phyloP scores from a whole-genome alignment of 768 basidiomycete genomes.

The Boletus eberwhitei region DNA sequence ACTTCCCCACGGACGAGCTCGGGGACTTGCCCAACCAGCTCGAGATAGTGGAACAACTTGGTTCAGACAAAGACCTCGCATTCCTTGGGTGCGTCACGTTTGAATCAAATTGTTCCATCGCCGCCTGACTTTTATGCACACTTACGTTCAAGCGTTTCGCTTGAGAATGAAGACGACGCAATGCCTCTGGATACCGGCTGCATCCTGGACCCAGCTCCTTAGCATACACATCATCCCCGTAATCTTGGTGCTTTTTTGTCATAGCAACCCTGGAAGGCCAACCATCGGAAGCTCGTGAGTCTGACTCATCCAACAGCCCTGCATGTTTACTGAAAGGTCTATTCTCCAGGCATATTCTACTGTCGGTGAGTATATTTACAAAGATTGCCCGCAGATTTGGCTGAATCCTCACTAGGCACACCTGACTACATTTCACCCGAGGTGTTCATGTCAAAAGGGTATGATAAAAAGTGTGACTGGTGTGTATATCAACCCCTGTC shows the following conservation, averaged over 20 bases:
- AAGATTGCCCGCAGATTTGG: too few relatives aligned
- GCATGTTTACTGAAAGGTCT: too few relatives aligned
- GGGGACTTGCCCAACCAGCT: constrained; percentile 62
- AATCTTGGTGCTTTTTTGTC: constrained; percentile 24
- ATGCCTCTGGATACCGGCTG: background rate
- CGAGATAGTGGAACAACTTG: constrained; percentile 56
- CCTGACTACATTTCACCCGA: too few relatives aligned
- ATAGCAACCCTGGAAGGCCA: constrained; percentile 2
- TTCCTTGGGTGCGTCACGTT: constrained; percentile 53
- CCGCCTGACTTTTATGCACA: constrained; percentile 35
- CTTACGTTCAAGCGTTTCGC: constrained; percentile 83
- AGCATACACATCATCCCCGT: constrained; percentile 27
- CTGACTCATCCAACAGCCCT: too few relatives aligned
- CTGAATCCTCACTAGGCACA: too few relatives aligned
- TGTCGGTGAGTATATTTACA: too few relatives aligned
- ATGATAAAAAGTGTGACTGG: too few relatives aligned
- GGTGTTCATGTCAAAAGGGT: too few relatives aligned
- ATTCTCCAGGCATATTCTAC: too few relatives aligned
- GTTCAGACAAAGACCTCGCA: constrained; percentile 65
- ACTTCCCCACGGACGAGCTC: constrained; percentile 95
- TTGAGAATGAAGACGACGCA: constrained; percentile 6
- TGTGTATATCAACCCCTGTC: constrained; percentile 15
- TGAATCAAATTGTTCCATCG: background rate
- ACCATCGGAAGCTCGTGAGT: too few relatives aligned
- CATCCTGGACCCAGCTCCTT: constrained; percentile 9